phyloP scores from a whole-genome alignment of 352 stramenopile genomes.

The Pythium phragmiticola region DNA sequence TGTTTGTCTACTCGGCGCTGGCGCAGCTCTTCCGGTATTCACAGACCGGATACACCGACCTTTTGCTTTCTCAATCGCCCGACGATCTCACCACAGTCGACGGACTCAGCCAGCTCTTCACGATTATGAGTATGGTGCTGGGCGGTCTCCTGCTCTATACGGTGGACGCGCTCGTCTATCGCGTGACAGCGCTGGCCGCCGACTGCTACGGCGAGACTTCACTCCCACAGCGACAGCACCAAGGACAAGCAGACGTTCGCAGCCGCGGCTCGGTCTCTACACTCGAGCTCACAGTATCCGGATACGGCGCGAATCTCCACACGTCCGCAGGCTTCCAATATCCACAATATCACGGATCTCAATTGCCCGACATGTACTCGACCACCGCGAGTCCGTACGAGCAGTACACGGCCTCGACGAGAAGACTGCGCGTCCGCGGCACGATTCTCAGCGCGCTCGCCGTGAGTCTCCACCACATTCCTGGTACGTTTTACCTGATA shows the following conservation, averaged over 20 bases:
- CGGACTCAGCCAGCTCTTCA: conserved; percentile 20
- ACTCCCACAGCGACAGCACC: conserved; percentile 4
- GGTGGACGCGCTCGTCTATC: conserved; percentile 24
- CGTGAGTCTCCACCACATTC: conserved; percentile 27
- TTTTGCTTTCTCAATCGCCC: neutral
- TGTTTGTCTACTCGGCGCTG: conserved; percentile 25
- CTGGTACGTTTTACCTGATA: conserved; percentile 21
- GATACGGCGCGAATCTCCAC: conserved; percentile 13
- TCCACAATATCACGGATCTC: conserved; percentile 7
- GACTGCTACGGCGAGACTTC: conserved; percentile 18
- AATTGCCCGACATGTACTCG: conserved; percentile 19
- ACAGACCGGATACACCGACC: conserved; percentile 9
- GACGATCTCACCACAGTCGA: neutral
- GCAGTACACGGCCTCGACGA: conserved; percentile 1
- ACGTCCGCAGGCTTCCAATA: conserved; percentile 2
- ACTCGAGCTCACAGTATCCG: conserved; percentile 14
- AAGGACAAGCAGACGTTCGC: neutral
- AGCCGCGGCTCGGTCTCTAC: conserved; percentile 18
- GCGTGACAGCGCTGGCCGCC: conserved; percentile 19
- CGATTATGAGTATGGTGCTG: conserved; percentile 16
- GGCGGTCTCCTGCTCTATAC: conserved; percentile 25
- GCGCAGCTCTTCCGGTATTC: conserved; percentile 13
- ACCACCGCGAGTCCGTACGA: conserved; percentile 20
- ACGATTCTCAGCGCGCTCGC: conserved; percentile 23
- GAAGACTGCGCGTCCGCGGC: conserved; percentile 8